phyloP scores from a whole-genome alignment of 345 rosid genomes.

The Aquilaria sinensis region DNA sequence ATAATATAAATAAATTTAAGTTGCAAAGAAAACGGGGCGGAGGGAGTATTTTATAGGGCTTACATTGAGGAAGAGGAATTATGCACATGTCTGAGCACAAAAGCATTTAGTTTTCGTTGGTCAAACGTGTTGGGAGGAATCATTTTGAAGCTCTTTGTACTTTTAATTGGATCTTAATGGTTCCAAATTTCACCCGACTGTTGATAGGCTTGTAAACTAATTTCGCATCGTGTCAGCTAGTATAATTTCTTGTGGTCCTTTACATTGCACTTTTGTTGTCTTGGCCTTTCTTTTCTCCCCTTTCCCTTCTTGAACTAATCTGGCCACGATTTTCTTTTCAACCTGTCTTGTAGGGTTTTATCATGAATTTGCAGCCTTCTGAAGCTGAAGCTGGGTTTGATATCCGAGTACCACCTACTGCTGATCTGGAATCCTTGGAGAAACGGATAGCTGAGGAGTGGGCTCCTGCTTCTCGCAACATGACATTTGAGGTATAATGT shows the following conservation, averaged over 20 bases:
- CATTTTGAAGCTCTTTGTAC: no score
- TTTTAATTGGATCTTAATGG: no score
- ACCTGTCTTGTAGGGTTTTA: constrained; percentile 58
- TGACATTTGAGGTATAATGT: constrained; percentile 69
- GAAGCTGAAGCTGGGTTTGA: constrained; percentile 98
- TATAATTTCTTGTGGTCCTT: background rate
- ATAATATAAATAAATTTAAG: no score
- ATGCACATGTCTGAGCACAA: no score
- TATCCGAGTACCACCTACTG: constrained; percentile 74
- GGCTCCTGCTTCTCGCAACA: constrained; percentile 89
- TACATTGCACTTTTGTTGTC: background rate
- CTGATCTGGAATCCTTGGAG: constrained; percentile 65
- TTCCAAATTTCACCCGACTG: no score
- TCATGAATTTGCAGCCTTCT: constrained; percentile 96
- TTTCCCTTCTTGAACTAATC: background rate
- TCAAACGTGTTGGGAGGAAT: no score
- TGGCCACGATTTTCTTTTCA: constrained; percentile 9
- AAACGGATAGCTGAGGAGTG: constrained; percentile 89
- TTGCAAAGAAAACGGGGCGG: no score
- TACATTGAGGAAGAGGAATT: no score
- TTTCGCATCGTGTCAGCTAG: background rate
- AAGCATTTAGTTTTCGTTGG: no score
- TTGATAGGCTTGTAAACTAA: background rate
- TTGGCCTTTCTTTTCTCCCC: no score
- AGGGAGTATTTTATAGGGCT: no score